Conservation (phyloP, 2,329 filamentous ascomycete genomes). For the Pyricularia sp. region DNA sequence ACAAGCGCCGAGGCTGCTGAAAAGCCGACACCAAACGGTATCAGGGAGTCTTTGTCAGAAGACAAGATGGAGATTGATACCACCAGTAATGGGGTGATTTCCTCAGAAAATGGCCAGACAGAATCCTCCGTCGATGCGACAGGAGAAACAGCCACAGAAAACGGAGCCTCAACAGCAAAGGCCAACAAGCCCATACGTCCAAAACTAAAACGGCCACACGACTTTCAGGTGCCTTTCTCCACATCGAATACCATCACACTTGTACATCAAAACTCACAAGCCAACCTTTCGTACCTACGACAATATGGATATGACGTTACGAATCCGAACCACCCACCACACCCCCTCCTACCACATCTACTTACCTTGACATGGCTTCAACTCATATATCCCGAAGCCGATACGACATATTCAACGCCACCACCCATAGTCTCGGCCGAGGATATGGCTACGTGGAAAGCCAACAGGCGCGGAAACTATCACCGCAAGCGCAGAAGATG, state of each 20-base stretch:
- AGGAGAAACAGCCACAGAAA: neutral
- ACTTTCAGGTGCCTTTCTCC: slow-evolving; percentile 53
- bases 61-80: slow-evolving; percentile 2
- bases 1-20: neutral
- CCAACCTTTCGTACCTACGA: slow-evolving; percentile 74
- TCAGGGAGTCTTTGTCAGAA: neutral
- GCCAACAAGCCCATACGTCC: neutral
- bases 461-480: slow-evolving; percentile 70
- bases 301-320: slow-evolving; percentile 77
- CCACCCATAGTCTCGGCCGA: slow-evolving; percentile 47
- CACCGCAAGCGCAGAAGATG: slow-evolving; percentile 81
- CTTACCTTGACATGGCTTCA: slow-evolving; percentile 86
- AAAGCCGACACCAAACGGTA: neutral
- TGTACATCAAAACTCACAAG: slow-evolving; percentile 69
- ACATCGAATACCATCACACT: slow-evolving; percentile 66
- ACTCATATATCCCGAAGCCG: slow-evolving; percentile 62
- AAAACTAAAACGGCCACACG: slow-evolving; percentile 17
- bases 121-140: neutral
- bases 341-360: slow-evolving; percentile 72
- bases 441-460: slow-evolving; percentile 58
- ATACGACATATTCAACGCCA: slow-evolving; percentile 57
- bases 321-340: slow-evolving; percentile 49
- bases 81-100: neutral
- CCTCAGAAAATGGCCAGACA: neutral
- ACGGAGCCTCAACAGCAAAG: slow-evolving; percentile 6